Percentiles rank a stretch among this genome's conserved stretches.
Conservation (phyloP, 176 grass and related monocot genomes). For the Oryza glumipatula region DNA sequence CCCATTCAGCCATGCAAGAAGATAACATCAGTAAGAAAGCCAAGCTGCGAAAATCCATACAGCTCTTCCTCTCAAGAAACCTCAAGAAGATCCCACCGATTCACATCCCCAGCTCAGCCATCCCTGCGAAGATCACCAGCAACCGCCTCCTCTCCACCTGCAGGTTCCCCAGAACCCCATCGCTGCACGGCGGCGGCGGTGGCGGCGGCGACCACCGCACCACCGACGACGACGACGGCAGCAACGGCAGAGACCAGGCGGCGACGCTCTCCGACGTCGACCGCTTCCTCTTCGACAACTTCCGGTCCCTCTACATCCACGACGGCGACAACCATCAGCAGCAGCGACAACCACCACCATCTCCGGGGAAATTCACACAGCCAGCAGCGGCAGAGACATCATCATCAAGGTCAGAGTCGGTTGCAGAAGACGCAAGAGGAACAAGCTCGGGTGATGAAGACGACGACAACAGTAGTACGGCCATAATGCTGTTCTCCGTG, state of each 20-base stretch:
- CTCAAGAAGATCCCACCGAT: constrained; percentile 70
- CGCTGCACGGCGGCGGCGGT: constrained; percentile 44
- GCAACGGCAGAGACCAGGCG: constrained; percentile 30
- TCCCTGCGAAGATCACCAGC: constrained; percentile 44
- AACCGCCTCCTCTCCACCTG: constrained; percentile 64
- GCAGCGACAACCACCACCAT: background rate
- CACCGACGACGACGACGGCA: no score
- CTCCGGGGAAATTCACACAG: constrained; percentile 15
- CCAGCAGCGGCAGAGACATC: background rate
- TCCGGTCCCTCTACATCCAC: constrained; percentile 68
- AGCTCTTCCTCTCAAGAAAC: constrained; percentile 60
- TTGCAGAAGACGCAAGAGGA: background rate
- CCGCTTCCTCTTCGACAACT: constrained; percentile 76
- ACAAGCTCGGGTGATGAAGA: background rate
- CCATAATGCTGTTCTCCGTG: constrained; percentile 62
- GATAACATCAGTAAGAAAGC: constrained; percentile 26
- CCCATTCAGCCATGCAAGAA: constrained; percentile 40
- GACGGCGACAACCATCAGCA: background rate
- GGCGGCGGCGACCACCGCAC: background rate
- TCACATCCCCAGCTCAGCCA: constrained; percentile 43
- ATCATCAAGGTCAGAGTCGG: constrained; percentile 8
- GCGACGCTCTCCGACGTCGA: constrained; percentile 88
- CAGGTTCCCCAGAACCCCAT: constrained; percentile 61
- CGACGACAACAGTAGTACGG: background rate
- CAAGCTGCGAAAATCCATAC: constrained; percentile 61